These are phyloP conservation scores for Sclerotinia borealis DNA, from an alignment of 2,329 filamentous ascomycete species.

Conservation along the genomic window DNA sequence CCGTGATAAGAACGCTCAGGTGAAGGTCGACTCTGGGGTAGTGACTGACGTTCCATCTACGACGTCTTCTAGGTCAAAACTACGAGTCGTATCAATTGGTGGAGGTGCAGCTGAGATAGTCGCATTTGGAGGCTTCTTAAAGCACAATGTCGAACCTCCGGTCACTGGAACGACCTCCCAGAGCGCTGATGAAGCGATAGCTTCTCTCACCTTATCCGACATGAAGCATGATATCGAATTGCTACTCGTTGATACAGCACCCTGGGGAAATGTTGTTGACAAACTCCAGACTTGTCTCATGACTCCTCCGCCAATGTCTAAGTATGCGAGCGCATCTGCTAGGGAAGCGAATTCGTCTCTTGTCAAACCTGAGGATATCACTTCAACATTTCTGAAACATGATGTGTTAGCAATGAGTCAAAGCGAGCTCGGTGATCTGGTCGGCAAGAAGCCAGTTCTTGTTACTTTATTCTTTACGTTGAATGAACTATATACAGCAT, in stretches of 20 bases:
- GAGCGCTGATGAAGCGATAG: conserved; percentile 1
- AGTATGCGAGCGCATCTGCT: conserved; percentile 45
- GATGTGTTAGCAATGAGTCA: conserved; percentile 43
- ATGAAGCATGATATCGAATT: conserved; percentile 35
- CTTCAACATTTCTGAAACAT: conserved; percentile 39
- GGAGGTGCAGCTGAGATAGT: conserved; percentile 59
- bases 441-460: conserved; percentile 42
- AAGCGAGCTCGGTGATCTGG: conserved; percentile 30
- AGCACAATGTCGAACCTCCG: conserved; percentile 30
- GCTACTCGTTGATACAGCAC: conserved; percentile 72
- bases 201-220: conserved; percentile 15
- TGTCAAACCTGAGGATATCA: conserved; percentile 37
- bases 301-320: conserved; percentile 43
- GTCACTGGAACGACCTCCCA: background rate
- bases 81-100: conserved; percentile 27
- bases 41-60: background rate
- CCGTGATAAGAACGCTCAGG: background rate
- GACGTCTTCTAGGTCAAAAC: background rate
- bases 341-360: conserved; percentile 42
- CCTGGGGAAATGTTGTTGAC: conserved; percentile 61
- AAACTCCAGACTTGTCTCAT: conserved; percentile 53
- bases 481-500: conserved; percentile 85
- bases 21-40: background rate
- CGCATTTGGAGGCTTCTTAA: conserved; percentile 50
- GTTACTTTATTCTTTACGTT: conserved; percentile 89